Percentiles rank a stretch among this genome's conserved stretches.
These are phyloP conservation scores for Smittium culicis DNA, from an alignment of 371 early-diverging fungal species.

Conservation along the genomic window DNA sequence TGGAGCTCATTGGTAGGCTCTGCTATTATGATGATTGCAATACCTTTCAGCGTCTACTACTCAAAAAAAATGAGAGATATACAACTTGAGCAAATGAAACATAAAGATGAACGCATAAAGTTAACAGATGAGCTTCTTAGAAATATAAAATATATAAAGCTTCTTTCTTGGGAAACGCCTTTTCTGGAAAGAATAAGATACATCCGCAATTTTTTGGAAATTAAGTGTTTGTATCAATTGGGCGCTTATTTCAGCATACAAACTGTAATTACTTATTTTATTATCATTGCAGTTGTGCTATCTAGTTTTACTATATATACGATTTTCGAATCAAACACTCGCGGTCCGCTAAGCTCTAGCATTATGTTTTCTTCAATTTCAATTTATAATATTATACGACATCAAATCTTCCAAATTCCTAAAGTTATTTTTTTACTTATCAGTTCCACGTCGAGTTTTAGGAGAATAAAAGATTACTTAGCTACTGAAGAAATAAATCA, in stretches of 20 bases:
- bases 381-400: slow-evolving; percentile 74
- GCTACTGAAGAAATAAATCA: slow-evolving; percentile 47
- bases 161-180: slow-evolving; percentile 37
- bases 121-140: slow-evolving; percentile 74
- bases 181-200: slow-evolving; percentile 32
- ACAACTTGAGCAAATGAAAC: slow-evolving; percentile 66
- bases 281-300: slow-evolving; percentile 41
- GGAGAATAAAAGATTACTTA: slow-evolving; percentile 59
- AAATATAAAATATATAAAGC: slow-evolving; percentile 80
- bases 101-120: slow-evolving; percentile 70
- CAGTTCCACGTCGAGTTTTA: slow-evolving; percentile 63
- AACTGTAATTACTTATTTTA: background rate
- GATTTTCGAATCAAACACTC: slow-evolving; percentile 24
- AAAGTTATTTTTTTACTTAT: slow-evolving; percentile 36
- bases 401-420: slow-evolving; percentile 65
- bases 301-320: slow-evolving; percentile 62
- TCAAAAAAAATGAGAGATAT: slow-evolving; percentile 42
- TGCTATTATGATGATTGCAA: slow-evolving; percentile 52
- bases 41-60: slow-evolving; percentile 47
- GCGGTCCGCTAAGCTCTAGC: slow-evolving; percentile 48
- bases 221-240: slow-evolving; percentile 55
- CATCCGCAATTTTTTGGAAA: slow-evolving; percentile 56
- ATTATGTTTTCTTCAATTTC: slow-evolving; percentile 72
- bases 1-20: slow-evolving; percentile 73
- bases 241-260: slow-evolving; percentile 39